Percentiles rank a stretch among this genome's conserved stretches.
These are phyloP conservation scores for Apiotrichum sp. DNA, from an alignment of 1,284 basidiomycete genomes.

Conservation along the genomic window DNA sequence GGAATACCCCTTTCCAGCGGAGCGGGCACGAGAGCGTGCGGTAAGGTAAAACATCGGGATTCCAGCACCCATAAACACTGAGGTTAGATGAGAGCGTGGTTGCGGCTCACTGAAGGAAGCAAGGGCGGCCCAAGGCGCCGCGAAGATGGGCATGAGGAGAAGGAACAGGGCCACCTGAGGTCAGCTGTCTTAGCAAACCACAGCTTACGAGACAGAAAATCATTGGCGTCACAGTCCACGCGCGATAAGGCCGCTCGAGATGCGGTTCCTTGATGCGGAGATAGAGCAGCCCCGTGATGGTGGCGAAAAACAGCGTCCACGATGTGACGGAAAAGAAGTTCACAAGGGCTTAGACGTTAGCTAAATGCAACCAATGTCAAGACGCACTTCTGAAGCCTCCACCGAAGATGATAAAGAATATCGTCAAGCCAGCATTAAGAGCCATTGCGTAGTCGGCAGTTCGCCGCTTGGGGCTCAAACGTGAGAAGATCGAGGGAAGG, in stretches of 20 bases:
- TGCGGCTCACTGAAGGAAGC: constrained; percentile 64
- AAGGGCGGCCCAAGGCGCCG: constrained; percentile 80
- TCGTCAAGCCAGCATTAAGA: constrained; percentile 67
- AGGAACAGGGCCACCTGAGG: constrained; percentile 78
- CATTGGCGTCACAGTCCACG: constrained; percentile 85
- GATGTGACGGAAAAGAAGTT: constrained; percentile 59
- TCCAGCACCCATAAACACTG: constrained; percentile 53
- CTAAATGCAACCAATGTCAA: not conserved
- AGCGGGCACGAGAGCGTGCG: constrained; percentile 34
- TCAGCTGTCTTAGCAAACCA: constrained; percentile 10
- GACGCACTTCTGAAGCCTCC: constrained; percentile 69
- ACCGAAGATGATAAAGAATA: constrained; percentile 70
- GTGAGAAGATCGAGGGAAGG: constrained; percentile 73
- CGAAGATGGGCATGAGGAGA: constrained; percentile 88
- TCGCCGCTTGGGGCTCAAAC: constrained; percentile 62
- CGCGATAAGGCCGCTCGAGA: constrained; percentile 81
- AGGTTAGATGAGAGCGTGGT: not conserved
- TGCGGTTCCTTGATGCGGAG: constrained; percentile 85
- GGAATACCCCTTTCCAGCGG: constrained; percentile 8
- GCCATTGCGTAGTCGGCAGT: constrained; percentile 82
- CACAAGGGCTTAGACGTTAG: constrained; percentile 52
- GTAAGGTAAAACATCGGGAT: constrained; percentile 81
- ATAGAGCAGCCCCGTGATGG: constrained; percentile 81
- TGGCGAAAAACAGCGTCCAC: constrained; percentile 88
- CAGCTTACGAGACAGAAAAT: constrained; percentile 74